Conservation (phyloP, 2,329 filamentous ascomycete genomes). For the Lomentospora prolificans region DNA sequence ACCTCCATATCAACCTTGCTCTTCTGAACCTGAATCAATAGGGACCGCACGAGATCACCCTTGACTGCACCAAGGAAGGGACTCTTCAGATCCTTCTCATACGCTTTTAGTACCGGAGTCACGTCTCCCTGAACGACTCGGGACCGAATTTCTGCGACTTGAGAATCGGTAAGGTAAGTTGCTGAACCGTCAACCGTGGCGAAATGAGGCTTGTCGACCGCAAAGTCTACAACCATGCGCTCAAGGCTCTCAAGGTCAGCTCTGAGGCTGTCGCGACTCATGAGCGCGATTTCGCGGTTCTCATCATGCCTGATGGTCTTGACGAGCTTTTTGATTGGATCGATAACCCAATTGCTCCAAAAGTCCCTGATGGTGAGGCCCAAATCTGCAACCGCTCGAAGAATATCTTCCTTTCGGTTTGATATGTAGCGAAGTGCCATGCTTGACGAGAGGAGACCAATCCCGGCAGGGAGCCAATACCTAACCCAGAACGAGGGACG, state of each 20-base stretch:
- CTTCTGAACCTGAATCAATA: constrained; percentile 96
- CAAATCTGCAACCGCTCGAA: constrained; percentile 70
- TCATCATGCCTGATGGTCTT: constrained; percentile 89
- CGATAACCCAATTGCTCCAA: constrained; percentile 92
- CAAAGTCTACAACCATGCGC: constrained; percentile 97
- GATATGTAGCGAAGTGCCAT: constrained; percentile 74
- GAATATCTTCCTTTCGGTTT: constrained; percentile 64
- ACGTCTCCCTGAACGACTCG: constrained; percentile 88
- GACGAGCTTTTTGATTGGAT: constrained; percentile 73
- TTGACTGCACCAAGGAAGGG: constrained; percentile 75
- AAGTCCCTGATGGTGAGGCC: constrained; percentile 78
- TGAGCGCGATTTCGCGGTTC: constrained; percentile 87
- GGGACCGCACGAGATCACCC: constrained; percentile 79
- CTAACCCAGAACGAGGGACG: constrained; percentile 65
- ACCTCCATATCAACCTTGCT: constrained; percentile 98
- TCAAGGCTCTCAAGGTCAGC: constrained; percentile 88
- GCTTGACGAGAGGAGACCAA: constrained; percentile 70
- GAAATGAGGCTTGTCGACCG: constrained; percentile 65
- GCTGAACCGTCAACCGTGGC: constrained; percentile 29
- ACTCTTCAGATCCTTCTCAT: constrained; percentile 75
- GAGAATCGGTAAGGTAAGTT: constrained; percentile 47
- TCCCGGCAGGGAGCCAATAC: constrained; percentile 75
- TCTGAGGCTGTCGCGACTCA: constrained; percentile 85
- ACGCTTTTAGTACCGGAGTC: constrained; percentile 82
- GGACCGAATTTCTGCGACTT: constrained; percentile 64